Evolutionary conservation across 2,329 filamentous ascomycete species (phyloP).

Genomic region (Calonectria ilicicola): DNA sequence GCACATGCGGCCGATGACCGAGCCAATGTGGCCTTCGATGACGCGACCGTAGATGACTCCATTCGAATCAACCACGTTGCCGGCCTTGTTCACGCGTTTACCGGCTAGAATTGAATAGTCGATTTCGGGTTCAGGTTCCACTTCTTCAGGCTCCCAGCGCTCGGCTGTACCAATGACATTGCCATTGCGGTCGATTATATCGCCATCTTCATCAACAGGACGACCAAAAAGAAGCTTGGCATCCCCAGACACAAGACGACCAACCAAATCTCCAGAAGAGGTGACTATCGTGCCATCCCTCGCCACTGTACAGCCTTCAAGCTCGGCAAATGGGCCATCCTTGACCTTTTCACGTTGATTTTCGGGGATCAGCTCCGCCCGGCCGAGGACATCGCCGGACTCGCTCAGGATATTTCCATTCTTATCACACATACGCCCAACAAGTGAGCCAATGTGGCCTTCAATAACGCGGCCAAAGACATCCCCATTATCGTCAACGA

Average conservation of each 20-base stretch:
- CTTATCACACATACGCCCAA: conserved; percentile 72
- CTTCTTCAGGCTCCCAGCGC: conserved; percentile 60
- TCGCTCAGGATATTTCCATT: conserved; percentile 79
- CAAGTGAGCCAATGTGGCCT: conserved; percentile 72
- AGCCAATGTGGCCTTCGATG: conserved; percentile 72
- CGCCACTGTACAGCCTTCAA: conserved; percentile 72
- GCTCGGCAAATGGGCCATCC: conserved; percentile 77
- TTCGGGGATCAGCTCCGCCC: conserved; percentile 65
- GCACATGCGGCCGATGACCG: conserved; percentile 75
- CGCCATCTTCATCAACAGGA: conserved; percentile 83
- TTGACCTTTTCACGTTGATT: conserved; percentile 71
- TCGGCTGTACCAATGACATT: conserved; percentile 69
- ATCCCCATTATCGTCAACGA: conserved; percentile 69
- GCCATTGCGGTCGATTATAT: conserved; percentile 82
- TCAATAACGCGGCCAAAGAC: conserved; percentile 75
- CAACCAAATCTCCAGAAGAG: conserved; percentile 76
- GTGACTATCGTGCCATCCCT: conserved; percentile 76
- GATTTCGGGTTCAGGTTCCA: conserved; percentile 63
- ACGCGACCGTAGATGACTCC: conserved; percentile 75
- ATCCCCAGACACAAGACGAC: conserved; percentile 77
- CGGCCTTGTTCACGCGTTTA: conserved; percentile 69
- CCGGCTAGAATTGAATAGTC: conserved; percentile 65
- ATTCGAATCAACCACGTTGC: conserved; percentile 68
- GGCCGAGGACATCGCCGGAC: conserved; percentile 74
- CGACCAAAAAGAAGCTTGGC: conserved; percentile 79